Evolutionary conservation across 2,329 filamentous ascomycete genomes (phyloP).

Genomic region (Xylariomycetidae sp.): DNA sequence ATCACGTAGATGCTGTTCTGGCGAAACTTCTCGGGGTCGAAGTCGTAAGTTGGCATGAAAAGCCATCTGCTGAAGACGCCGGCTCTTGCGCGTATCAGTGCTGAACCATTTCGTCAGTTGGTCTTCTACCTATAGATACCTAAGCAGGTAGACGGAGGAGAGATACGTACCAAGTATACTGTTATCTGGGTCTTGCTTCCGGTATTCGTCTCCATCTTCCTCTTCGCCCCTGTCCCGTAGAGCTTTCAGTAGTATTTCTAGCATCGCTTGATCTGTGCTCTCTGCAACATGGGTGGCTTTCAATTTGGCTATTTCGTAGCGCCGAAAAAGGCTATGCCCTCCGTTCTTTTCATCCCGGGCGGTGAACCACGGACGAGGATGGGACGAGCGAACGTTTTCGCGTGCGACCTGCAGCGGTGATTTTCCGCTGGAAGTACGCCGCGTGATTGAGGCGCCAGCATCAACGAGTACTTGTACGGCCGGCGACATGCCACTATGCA

Average conservation of each 20-base stretch:
- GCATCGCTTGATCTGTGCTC: slow-evolving; percentile 7
- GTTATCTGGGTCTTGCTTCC: too few relatives aligned
- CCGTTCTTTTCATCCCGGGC: too few relatives aligned
- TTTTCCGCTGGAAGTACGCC: slow-evolving; percentile 3
- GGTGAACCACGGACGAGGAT: slow-evolving; percentile 3
- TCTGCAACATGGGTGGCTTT: slow-evolving; percentile 2
- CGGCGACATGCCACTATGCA: slow-evolving; percentile 7
- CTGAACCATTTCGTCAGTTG: too few relatives aligned
- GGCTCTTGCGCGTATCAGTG: too few relatives aligned
- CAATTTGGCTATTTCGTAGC: too few relatives aligned
- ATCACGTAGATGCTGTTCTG: slow-evolving; percentile 6
- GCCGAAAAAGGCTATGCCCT: too few relatives aligned
- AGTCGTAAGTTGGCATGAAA: slow-evolving; percentile 3
- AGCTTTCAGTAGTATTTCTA: slow-evolving; percentile 7
- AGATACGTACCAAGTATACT: too few relatives aligned
- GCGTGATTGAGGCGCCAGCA: slow-evolving; percentile 5
- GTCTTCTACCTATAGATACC: too few relatives aligned
- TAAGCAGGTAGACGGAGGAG: too few relatives aligned
- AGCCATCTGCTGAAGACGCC: slow-evolving; percentile 3
- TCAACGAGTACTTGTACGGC: slow-evolving; percentile 7
- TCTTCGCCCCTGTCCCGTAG: slow-evolving; percentile 6
- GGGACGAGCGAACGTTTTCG: slow-evolving; percentile 2
- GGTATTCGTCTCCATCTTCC: neutral
- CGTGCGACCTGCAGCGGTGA: slow-evolving; percentile 6
- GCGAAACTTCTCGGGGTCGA: slow-evolving; percentile 3